A percentile compares a stretch with the other conserved stretches of the same genome.
phyloP scores from a whole-genome alignment of 2,329 filamentous ascomycete genomes.

The Talaromyces islandicus region DNA sequence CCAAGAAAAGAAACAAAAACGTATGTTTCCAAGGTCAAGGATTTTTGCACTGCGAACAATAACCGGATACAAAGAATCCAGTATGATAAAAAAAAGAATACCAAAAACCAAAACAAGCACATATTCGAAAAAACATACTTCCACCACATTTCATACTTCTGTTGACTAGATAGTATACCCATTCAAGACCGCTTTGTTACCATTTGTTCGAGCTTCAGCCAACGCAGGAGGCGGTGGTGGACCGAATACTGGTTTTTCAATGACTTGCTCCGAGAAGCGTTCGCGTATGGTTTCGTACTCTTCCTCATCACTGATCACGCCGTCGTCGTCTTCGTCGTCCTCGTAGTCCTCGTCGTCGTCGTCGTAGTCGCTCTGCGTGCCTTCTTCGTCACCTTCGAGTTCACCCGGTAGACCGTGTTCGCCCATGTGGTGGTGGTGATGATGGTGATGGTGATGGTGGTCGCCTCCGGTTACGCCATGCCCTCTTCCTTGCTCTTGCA shows the following conservation, averaged over 20 bases:
- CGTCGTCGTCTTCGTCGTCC: slow-evolving; percentile 59
- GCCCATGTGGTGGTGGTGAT: slow-evolving; percentile 23
- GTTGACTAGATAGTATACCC: neutral
- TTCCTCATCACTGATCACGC: slow-evolving; percentile 51
- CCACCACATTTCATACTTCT: neutral
- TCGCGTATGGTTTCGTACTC: slow-evolving; percentile 42
- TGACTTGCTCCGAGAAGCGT: slow-evolving; percentile 21
- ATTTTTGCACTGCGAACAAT: neutral
- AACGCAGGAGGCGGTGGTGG: slow-evolving; percentile 48
- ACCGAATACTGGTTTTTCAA: slow-evolving; percentile 40
- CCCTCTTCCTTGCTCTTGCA: slow-evolving; percentile 90
- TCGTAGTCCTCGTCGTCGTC: slow-evolving; percentile 55
- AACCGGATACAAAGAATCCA: neutral
- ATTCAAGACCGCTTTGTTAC: slow-evolving; percentile 24
- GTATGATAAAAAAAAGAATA: neutral
- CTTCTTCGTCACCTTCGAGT: slow-evolving; percentile 49
- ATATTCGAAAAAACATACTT: neutral
- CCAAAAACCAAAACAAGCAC: neutral
- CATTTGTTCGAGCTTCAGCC: slow-evolving; percentile 40
- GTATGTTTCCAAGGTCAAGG: neutral
- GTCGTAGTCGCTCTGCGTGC: slow-evolving; percentile 46
- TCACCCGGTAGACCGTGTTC: slow-evolving; percentile 27
- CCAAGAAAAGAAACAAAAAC: neutral
- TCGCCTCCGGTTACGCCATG: slow-evolving; percentile 55
- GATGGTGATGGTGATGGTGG: slow-evolving; percentile 15